Base-by-base conservation (phyloP, 2,329 filamentous ascomycete species). In the Leptographium flavum region DNA sequence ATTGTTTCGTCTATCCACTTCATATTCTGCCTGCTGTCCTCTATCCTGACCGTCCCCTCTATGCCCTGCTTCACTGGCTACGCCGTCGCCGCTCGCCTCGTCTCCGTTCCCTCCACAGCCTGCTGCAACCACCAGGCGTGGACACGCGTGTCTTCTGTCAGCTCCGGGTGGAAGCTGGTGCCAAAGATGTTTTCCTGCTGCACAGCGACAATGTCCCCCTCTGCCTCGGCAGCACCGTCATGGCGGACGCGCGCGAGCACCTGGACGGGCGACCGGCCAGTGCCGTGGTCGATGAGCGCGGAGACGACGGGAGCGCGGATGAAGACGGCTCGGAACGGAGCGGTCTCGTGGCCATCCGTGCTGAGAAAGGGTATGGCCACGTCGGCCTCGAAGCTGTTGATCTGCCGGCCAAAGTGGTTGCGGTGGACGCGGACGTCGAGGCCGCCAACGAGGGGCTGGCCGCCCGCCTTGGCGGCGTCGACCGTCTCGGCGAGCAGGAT, bases 351-450 rank as follows among this genome's bases (percentile, higher is more conserved):
- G 4, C 55, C 27, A 14, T 21, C 35, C 15, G 2, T 19, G 14
- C 53, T 56, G 5, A 94, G 65, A 55, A 94, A 93, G 0, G 81
- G 77, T 22, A 95, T 66, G 14, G 81, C 64, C 28, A 95, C 62
- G 39, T 78, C 73, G 0, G 82, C 79, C 56, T 92, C 79, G 61
- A 96, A 96, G 58, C 84, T 93, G 63, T 96, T 87, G 14, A 83
- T 81, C 63, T 98, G 92, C 45, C 90, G 76, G 4, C 92, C 92
- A 58, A 95, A 98, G 61, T 95, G 87, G 58, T 96, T 98, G 39
- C 92, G 75, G 58, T 93, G 87, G 28, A 96, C 88, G 39, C 86
- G 73, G 31, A 98, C 88, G 57, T 87, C 81, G 32, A 98, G 71
- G 3, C 92, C 92, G 14, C 92, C 92, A 50, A 98, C 87, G 45